Percentiles rank a stretch among this genome's conserved stretches.
phyloP scores from a whole-genome alignment of 805 yeast species.

The Candida boidinii region DNA sequence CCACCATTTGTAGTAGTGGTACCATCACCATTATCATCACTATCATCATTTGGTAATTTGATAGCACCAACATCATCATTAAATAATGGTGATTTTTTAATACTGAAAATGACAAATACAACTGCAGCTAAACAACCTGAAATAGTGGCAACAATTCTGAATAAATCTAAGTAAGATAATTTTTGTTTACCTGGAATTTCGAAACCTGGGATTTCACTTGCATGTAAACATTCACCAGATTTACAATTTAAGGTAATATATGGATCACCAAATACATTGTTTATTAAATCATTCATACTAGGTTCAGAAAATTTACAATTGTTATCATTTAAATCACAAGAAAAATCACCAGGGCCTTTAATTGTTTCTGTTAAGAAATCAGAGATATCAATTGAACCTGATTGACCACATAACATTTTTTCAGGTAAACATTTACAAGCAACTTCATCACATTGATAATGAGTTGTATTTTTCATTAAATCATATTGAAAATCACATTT shows the following conservation, averaged over 20 bases:
- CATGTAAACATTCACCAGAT: constrained; percentile 89
- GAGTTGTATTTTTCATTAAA: constrained; percentile 53
- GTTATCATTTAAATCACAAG: constrained; percentile 57
- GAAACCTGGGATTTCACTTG: constrained; percentile 90
- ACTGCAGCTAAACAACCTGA: constrained; percentile 33
- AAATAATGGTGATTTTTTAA: constrained; percentile 57
- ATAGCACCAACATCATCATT: constrained; percentile 19
- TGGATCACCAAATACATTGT: constrained; percentile 92
- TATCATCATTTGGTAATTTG: constrained; percentile 17
- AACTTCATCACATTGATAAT: constrained; percentile 68
- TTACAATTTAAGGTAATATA: constrained; percentile 71
- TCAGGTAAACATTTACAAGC: constrained; percentile 90
- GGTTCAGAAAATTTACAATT: constrained; percentile 86
- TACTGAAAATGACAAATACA: constrained; percentile 35
- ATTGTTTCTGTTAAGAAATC: constrained; percentile 89
- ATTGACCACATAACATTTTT: constrained; percentile 87
- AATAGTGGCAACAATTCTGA: constrained; percentile 36
- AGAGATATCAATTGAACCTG: constrained; percentile 89
- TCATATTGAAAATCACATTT: constrained; percentile 68
- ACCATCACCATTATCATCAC: constrained; percentile 29
- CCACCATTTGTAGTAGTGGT: constrained; percentile 21
- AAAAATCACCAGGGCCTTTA: constrained; percentile 86
- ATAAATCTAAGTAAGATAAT: constrained; percentile 36
- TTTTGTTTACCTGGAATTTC: constrained; percentile 48
- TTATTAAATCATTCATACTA: constrained; percentile 86